Conservation (phyloP, 306 rosid genomes). For the Potentilla sterilis region DNA sequence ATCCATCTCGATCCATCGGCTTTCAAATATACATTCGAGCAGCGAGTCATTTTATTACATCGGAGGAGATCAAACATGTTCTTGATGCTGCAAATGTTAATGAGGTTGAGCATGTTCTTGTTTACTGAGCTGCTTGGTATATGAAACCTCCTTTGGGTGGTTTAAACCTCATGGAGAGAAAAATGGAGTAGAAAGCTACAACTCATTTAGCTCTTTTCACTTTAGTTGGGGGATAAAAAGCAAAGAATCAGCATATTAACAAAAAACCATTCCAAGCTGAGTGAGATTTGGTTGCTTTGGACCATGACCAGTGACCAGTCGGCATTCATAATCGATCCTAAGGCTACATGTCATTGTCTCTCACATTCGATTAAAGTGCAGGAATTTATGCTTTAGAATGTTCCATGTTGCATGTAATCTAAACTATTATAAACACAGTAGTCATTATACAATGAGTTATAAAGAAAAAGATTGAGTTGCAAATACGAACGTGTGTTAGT, state of each 20-base stretch:
- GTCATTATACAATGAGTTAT: neutral
- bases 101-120: neutral
- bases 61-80: neutral
- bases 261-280: constrained; percentile 37
- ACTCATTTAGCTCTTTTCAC: constrained; percentile 52
- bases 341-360: constrained; percentile 51
- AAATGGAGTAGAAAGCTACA: constrained; percentile 59
- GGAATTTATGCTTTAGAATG: constrained; percentile 72
- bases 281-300: constrained; percentile 36
- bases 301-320: constrained; percentile 64
- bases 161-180: constrained; percentile 43
- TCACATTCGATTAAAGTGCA: constrained; percentile 50
- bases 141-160: constrained; percentile 36
- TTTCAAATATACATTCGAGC: too few species aligned
- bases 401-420: constrained; percentile 59
- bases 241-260: constrained; percentile 35
- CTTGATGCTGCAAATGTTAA: neutral
- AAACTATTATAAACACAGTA: constrained; percentile 21
- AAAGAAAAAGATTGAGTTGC: constrained; percentile 27
- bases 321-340: constrained; percentile 31
- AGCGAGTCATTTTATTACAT: neutral
- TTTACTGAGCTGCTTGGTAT: neutral
- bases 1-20: neutral
- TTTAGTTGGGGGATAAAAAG: constrained; percentile 58
- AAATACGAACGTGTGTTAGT: too few species aligned